Percentiles rank a stretch among this genome's conserved stretches.
Evolutionary conservation across 345 rosid genomes (phyloP).

Genomic region (Arabidopsis thaliana): DNA sequence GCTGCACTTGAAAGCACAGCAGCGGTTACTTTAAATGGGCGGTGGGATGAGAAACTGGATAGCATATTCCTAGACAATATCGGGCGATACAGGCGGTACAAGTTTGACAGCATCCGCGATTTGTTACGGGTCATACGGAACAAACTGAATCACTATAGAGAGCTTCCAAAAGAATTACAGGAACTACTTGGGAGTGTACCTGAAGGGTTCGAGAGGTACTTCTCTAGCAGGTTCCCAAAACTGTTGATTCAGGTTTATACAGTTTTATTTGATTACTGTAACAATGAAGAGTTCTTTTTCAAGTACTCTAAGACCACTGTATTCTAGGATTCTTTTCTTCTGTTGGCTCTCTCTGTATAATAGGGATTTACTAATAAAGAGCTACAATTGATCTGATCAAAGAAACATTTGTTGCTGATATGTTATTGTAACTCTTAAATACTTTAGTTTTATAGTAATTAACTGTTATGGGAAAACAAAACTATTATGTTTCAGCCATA

Average conservation of each 20-base stretch:
- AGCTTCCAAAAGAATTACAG: constrained; percentile 69
- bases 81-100: constrained; percentile 72
- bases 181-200: constrained; percentile 70
- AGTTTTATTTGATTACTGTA: constrained; percentile 53
- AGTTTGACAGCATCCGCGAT: constrained; percentile 67
- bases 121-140: constrained; percentile 69
- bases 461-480: neutral
- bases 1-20: constrained; percentile 64
- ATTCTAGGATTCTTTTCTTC: constrained; percentile 29
- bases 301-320: constrained; percentile 54
- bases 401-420: constrained; percentile 14
- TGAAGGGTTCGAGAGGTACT: constrained; percentile 69
- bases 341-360: constrained; percentile 17
- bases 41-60: constrained; percentile 79
- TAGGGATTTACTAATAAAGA: constrained; percentile 8
- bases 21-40: constrained; percentile 54
- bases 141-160: constrained; percentile 72
- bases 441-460: neutral
- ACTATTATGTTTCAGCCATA: neutral
- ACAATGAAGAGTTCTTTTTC: constrained; percentile 63
- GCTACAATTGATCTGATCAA: neutral
- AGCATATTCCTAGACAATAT: constrained; percentile 60
- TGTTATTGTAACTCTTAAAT: neutral
- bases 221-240: constrained; percentile 66
- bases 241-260: constrained; percentile 77